Conservation (phyloP, 116 monocot species). For the Trichopus zeylanicus region DNA sequence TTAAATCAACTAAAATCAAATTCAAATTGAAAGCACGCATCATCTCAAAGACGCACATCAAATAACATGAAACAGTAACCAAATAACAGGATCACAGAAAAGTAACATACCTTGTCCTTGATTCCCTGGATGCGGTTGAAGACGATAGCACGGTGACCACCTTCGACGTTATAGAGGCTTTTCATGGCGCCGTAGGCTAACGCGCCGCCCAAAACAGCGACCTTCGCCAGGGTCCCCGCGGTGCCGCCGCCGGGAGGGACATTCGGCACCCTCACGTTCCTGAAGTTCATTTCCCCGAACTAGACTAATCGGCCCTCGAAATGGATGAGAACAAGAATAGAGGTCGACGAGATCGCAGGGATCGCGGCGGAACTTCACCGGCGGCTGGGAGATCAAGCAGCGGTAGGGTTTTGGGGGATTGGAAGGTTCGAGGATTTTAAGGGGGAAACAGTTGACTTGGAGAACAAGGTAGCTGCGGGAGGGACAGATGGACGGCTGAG, state of each 20-base stretch:
- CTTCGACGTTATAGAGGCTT: conserved; percentile 94
- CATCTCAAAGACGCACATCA: neutral
- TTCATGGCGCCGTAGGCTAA: conserved; percentile 67
- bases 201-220: conserved; percentile 56
- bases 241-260: conserved; percentile 29
- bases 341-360: neutral
- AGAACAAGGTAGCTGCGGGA: neutral
- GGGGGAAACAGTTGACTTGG: neutral
- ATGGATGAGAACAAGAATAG: neutral
- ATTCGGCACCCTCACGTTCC: conserved; percentile 47
- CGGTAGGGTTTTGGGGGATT: too few species aligned
- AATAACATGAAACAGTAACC: neutral
- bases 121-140: conserved; percentile 86
- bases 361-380: too few species aligned
- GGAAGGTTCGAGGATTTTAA: neutral
- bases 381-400: too few species aligned
- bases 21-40: neutral
- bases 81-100: neutral
- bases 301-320: neutral
- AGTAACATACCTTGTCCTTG: conserved; percentile 60
- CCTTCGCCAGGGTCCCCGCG: conserved; percentile 35
- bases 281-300: conserved; percentile 26
- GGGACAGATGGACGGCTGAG: neutral
- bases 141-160: conserved; percentile 96
- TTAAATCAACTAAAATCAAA: neutral